A percentile compares a stretch with the other conserved stretches of the same genome.
Conservation (phyloP, 768 basidiomycete genomes). For the Rossbeevera mucosa region DNA sequence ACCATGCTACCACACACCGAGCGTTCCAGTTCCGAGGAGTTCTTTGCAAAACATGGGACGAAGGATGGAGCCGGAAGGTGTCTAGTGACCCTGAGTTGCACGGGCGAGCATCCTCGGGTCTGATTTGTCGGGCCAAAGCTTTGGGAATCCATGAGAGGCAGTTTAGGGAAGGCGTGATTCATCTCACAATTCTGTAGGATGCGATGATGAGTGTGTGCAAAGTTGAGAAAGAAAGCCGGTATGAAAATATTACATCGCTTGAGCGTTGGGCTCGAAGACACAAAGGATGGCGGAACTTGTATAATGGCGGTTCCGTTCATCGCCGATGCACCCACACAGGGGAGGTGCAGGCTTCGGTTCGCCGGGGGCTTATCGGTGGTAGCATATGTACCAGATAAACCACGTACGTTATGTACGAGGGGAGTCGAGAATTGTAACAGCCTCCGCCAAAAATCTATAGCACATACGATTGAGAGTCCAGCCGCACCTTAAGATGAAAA, state of each 20-base stretch:
- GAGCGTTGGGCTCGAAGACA: slow-evolving; percentile 43
- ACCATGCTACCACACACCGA: slow-evolving; percentile 74
- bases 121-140: background rate
- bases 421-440: background rate
- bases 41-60: slow-evolving; percentile 85
- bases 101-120: slow-evolving; percentile 49
- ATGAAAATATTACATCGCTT: slow-evolving; percentile 66
- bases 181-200: slow-evolving; percentile 78
- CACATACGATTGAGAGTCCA: slow-evolving; percentile 43
- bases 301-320: slow-evolving; percentile 82
- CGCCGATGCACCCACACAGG: slow-evolving; percentile 85
- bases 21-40: slow-evolving; percentile 69
- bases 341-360: slow-evolving; percentile 48
- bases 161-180: slow-evolving; percentile 90
- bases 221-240: slow-evolving; percentile 72
- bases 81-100: slow-evolving; percentile 82
- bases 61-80: slow-evolving; percentile 78
- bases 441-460: background rate
- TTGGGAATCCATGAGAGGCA: slow-evolving; percentile 22
- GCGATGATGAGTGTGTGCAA: slow-evolving; percentile 88
- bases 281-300: slow-evolving; percentile 24
- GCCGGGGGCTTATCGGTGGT: slow-evolving; percentile 2
- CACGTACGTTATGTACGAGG: slow-evolving; percentile 70
- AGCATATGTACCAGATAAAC: slow-evolving; percentile 58
- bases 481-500: slow-evolving; percentile 96